Conservation (phyloP, 2,329 filamentous ascomycete species). For the Alternaria sp. region DNA sequence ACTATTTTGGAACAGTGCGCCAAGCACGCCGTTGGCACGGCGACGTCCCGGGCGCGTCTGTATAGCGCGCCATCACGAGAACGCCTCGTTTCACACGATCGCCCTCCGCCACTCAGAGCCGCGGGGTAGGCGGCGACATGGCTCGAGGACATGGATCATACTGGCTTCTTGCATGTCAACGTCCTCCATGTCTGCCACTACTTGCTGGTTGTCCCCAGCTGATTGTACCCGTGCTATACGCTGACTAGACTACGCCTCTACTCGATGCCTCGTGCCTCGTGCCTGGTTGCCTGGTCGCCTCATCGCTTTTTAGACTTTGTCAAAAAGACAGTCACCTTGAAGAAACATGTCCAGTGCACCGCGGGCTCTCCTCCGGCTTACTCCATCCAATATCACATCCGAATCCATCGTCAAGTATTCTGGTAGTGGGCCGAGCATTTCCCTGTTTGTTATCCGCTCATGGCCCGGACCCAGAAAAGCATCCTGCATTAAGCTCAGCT, state of each 20-base stretch:
- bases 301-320: background rate
- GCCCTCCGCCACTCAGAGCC: constrained; percentile 31
- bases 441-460: constrained; percentile 2
- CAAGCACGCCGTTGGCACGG: constrained; percentile 6
- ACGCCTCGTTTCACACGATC: constrained; percentile 29
- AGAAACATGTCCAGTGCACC: background rate
- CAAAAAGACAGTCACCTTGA: background rate
- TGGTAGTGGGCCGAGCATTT: background rate
- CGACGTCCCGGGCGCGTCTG: constrained; percentile 26
- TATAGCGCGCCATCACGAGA: constrained; percentile 29
- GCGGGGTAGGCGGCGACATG: constrained; percentile 12
- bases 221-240: constrained; percentile 1
- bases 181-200: constrained; percentile 36
- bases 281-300: background rate
- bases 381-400: background rate
- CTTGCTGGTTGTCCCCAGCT: background rate
- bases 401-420: background rate
- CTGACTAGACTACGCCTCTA: background rate
- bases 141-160: constrained; percentile 13
- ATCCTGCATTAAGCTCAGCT: background rate
- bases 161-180: constrained; percentile 9
- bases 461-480: background rate
- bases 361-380: background rate
- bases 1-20: constrained; percentile 30
- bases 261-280: background rate